These are phyloP conservation scores for Ogataea nonfermentans DNA, from an alignment of 805 yeast species.

Conservation along the genomic window DNA sequence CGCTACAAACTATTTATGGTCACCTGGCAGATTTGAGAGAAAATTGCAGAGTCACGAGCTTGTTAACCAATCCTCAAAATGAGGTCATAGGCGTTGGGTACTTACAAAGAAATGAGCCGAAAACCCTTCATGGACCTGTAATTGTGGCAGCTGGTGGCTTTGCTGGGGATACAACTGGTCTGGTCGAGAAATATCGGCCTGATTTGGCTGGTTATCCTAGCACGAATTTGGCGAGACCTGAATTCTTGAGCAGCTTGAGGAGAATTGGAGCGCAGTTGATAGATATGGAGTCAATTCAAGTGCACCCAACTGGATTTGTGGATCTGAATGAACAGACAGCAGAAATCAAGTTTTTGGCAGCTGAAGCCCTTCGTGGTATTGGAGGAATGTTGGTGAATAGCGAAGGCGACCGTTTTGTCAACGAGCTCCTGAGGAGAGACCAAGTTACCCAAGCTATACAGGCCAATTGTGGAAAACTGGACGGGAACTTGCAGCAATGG, in stretches of 20 bases:
- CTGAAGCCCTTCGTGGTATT: conserved; percentile 65
- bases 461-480: conserved; percentile 30
- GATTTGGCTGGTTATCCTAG: conserved; percentile 56
- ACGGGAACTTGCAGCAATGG: conserved; percentile 29
- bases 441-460: conserved; percentile 58
- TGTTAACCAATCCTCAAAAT: conserved; percentile 30
- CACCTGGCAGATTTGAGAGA: conserved; percentile 32
- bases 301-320: conserved; percentile 66
- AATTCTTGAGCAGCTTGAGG: conserved; percentile 56
- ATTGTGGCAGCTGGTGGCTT: conserved; percentile 65
- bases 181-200: conserved; percentile 55
- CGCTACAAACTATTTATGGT: conserved; percentile 46
- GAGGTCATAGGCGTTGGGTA: conserved; percentile 30
- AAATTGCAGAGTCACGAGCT: conserved; percentile 39
- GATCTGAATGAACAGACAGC: conserved; percentile 39
- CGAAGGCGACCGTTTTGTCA: conserved; percentile 50
- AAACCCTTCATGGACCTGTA: conserved; percentile 50
- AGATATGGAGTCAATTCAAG: conserved; percentile 64
- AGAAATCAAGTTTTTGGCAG: conserved; percentile 52
- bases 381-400: conserved; percentile 58
- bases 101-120: conserved; percentile 27
- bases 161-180: conserved; percentile 56
- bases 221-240: conserved; percentile 62
- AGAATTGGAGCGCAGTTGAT: conserved; percentile 52
- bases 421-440: conserved; percentile 60